Percentiles rank a stretch among this genome's conserved stretches.
Conservation (phyloP, 1,284 basidiomycete species). For the Pulveroboletus sp. region DNA sequence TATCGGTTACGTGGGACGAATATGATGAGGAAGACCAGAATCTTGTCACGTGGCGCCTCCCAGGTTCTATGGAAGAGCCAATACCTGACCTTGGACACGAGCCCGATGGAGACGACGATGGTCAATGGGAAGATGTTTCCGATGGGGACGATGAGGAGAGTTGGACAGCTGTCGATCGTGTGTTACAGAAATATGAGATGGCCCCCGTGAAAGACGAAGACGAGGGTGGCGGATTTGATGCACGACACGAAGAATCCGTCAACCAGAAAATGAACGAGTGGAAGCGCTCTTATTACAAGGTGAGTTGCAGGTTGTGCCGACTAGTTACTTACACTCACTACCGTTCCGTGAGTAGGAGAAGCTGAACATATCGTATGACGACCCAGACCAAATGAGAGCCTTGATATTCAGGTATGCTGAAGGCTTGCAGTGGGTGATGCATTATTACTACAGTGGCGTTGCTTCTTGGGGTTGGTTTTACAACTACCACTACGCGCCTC, state of each 20-base stretch:
- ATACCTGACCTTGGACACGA: conserved; percentile 33
- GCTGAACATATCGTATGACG: conserved; percentile 75
- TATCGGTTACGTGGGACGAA: conserved; percentile 85
- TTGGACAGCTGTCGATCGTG: conserved; percentile 73
- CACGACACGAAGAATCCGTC: conserved; percentile 70
- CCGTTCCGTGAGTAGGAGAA: conserved; percentile 59
- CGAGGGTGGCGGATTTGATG: conserved; percentile 74
- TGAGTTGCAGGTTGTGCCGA: conserved; percentile 37
- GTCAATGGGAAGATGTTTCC: conserved; percentile 48
- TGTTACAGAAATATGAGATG: conserved; percentile 86
- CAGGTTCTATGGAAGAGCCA: conserved; percentile 48
- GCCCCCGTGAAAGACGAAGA: conserved; percentile 73
- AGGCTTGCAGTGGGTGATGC: conserved; percentile 98
- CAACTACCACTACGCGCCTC: conserved; percentile 95
- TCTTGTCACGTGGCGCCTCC: conserved; percentile 64
- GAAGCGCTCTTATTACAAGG: conserved; percentile 91
- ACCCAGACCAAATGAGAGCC: conserved; percentile 65
- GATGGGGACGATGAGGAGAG: conserved; percentile 63
- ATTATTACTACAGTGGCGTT: conserved; percentile 97
- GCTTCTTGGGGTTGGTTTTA: conserved; percentile 99
- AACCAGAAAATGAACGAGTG: conserved; percentile 88
- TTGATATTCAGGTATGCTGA: conserved; percentile 86
- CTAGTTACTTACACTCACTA: neutral
- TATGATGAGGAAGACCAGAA: conserved; percentile 83
- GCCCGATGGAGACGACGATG: conserved; percentile 34